Evolutionary conservation across 225 moss, liverwort and hornwort species (phyloP), one percentile per base, ranked within the genome.

Genomic region (Sphagnum tenellum): DNA sequence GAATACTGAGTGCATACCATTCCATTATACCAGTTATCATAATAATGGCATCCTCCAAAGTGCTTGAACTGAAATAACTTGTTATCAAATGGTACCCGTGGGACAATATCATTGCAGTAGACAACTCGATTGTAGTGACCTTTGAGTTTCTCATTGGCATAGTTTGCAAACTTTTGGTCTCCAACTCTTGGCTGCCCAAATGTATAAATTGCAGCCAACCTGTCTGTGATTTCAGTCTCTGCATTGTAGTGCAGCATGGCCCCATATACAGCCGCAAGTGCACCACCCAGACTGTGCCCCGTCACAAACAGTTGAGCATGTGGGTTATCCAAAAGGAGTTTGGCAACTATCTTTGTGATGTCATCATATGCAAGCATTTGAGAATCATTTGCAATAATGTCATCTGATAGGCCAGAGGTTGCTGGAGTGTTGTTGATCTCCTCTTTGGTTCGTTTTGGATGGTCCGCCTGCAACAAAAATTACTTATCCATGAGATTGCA

Each of bases 101-200:
- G 75, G 7, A 90, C 71, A 44, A 94, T 0, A 50, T 94, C 94
- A 58, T 87, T 89, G 78, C 83, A 76, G 58, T 94, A 94, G 12
- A 94, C 94, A 0, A 94, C 79, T 0, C 94, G 74, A 64, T 69
- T 85, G 61, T 79, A 87, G 3, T 45, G 55, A 0, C 61, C 65
- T 0, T 4, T 9, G 0, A 83, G 71, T 0, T 44, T 65, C 5
- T 13, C 8, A 0, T 7, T 1, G 46, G 87, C 78, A 63, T 67
- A 87, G 0, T 66, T 3, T 0, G 76, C 79, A 57, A 85, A 89
- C n/a, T 57, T 45, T 2, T 54, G 1, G 51, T 86, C 87, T 0
- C 94, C 90, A 0, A 91, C 74, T 4, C 94, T 68, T 5, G 94
- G 94, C 52, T 89, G 86, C 2, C 94, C 94, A 64, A 94, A 87